Evolutionary conservation across 306 rosid species (phyloP).

Genomic region (Crataegus laevigata): DNA sequence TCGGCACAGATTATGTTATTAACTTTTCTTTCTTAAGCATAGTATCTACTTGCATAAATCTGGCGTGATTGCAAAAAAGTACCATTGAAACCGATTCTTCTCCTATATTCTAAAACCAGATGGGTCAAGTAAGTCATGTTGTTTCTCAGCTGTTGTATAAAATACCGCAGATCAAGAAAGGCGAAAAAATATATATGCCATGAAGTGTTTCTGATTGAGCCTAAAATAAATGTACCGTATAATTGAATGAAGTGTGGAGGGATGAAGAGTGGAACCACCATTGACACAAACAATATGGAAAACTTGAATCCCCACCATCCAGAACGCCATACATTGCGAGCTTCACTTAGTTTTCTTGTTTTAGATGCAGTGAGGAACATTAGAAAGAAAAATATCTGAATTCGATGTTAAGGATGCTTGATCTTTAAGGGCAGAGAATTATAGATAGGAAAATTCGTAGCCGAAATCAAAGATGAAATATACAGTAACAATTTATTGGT

Average conservation of each 20-base stretch:
- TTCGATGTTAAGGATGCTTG: conserved; percentile 40
- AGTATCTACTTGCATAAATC: no score
- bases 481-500: no score
- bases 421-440: not conserved
- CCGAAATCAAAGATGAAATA: not conserved
- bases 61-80: not conserved
- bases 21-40: no score
- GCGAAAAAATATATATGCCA: no score
- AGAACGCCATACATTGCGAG: conserved; percentile 70
- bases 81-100: not conserved
- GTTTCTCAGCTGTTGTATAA: not conserved
- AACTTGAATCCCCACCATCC: conserved; percentile 67
- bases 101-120: not conserved
- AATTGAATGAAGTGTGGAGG: conserved; percentile 50
- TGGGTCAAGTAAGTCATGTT: not conserved
- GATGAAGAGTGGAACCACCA: conserved; percentile 47
- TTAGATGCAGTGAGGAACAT: conserved; percentile 65
- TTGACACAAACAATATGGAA: conserved; percentile 44
- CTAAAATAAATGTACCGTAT: conserved; percentile 44
- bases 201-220: not conserved
- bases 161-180: not conserved
- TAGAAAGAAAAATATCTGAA: conserved; percentile 68
- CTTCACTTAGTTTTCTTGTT: conserved; percentile 52
- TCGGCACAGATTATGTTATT: no score
- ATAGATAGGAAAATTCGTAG: not conserved